Base-by-base conservation (phyloP, 1,284 basidiomycete species). In the Polyporus tsugae region DNA sequence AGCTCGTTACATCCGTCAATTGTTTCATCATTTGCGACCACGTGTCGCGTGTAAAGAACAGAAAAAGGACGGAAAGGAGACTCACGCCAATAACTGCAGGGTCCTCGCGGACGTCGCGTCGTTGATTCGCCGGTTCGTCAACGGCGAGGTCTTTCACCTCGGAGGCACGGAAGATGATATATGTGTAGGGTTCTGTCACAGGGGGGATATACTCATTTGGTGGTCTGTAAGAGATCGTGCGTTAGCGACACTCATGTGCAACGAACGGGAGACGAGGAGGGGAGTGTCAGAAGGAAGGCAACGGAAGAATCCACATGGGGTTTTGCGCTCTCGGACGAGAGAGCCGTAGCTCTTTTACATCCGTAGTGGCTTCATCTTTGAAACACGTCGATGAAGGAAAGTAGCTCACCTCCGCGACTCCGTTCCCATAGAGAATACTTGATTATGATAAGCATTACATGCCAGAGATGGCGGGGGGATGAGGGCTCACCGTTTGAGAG, bases 401-500 rank as follows among this genome's bases (percentile, higher is more conserved):
- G 39, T 79, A 72, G 84, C 91, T 83, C 81, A 94, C 88, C 92
- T 87, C 76, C 95, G 89, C 68, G 89, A 86, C 79, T 96, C 94
- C 6, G 95, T 96, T 44, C 94, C 94, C 93, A 95, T 95, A 55
- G 93, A 95, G 76, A 87, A 94, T 46, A 96, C 95, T 95, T 71
- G 33, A 25, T 15, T 52, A 35, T 25, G 25, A 35, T 58, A 22
- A 35, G 60, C 15, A 57, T 61, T 22, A n/a, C 57, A 25, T 29
- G 60, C 59, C 42, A 49, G 53, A 65, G 25, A 19, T 64, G 53
- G 33, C 59, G 52, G 62, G 60, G 35, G 46, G 57, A 41, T 53
- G 66, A 35, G 53, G 25, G 75, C 86, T 53, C 73, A 94, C 93
- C 94, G 86, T 95, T 94, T 58, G 93, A 93, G 53, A 96, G 86